These are phyloP conservation scores for Fusarium pilosicola DNA, from an alignment of 2,329 filamentous ascomycete species.

Conservation along the genomic window DNA sequence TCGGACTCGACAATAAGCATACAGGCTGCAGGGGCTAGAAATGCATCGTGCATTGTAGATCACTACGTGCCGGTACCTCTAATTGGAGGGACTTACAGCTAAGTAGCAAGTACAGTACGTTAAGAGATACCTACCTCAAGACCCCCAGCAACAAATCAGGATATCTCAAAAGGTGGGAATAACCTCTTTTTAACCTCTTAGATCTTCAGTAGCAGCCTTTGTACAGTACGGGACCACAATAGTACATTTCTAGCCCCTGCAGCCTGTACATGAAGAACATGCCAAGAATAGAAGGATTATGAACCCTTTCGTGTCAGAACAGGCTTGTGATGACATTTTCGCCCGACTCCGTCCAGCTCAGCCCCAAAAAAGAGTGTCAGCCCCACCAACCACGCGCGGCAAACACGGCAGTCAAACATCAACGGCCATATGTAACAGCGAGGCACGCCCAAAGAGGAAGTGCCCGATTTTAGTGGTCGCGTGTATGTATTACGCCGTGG, in stretches of 20 bases:
- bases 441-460: conserved; percentile 9
- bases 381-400: background rate
- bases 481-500: background rate
- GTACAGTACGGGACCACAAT: too few species aligned
- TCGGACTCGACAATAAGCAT: background rate
- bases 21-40: too few species aligned
- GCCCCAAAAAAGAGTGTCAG: background rate
- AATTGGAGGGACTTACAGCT: too few species aligned
- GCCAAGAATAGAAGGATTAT: background rate
- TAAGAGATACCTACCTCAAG: too few species aligned
- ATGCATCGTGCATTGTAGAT: too few species aligned
- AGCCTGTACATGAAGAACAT: background rate
- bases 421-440: background rate
- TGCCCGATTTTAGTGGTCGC: background rate
- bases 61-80: too few species aligned
- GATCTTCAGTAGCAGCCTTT: too few species aligned
- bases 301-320: background rate
- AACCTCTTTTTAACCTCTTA: too few species aligned
- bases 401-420: background rate
- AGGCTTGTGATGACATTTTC: background rate
- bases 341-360: background rate
- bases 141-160: too few species aligned
- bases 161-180: too few species aligned
- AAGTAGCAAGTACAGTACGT: too few species aligned
- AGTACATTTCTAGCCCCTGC: too few species aligned